Conservation (phyloP, 331 rosid species). For the Erythrophleum ivorense region DNA sequence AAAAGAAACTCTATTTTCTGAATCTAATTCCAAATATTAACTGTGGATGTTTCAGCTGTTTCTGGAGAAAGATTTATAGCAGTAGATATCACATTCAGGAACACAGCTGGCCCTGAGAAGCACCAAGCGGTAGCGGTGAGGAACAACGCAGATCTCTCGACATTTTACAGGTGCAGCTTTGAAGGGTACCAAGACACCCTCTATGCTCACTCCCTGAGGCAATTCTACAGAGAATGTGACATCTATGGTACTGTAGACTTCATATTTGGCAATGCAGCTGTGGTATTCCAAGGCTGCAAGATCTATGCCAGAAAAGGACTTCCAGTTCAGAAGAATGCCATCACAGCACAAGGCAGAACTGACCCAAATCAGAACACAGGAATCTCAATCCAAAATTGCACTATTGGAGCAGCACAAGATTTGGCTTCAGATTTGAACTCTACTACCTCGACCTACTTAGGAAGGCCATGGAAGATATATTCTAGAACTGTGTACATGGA, state of each 20-base stretch:
- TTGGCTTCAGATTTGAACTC: constrained; percentile 46
- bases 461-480: constrained; percentile 79
- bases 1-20: not conserved
- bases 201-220: constrained; percentile 73
- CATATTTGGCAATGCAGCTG: constrained; percentile 83
- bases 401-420: constrained; percentile 62
- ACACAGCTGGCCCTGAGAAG: constrained; percentile 77
- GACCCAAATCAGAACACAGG: constrained; percentile 77
- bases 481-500: constrained; percentile 80
- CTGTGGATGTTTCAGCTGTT: constrained; percentile 56
- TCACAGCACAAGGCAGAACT: constrained; percentile 78
- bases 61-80: constrained; percentile 71
- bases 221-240: constrained; percentile 75
- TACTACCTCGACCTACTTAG: constrained; percentile 49
- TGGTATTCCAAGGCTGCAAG: constrained; percentile 70
- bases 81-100: constrained; percentile 72
- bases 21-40: not conserved
- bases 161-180: constrained; percentile 77
- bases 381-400: constrained; percentile 81
- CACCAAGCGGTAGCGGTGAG: constrained; percentile 87
- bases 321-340: constrained; percentile 56
- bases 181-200: constrained; percentile 91
- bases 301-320: constrained; percentile 68
- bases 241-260: constrained; percentile 76
- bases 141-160: constrained; percentile 80